Conservation (phyloP, 192 early-diverging fungal species). For the Paraglomus brasilianum region DNA sequence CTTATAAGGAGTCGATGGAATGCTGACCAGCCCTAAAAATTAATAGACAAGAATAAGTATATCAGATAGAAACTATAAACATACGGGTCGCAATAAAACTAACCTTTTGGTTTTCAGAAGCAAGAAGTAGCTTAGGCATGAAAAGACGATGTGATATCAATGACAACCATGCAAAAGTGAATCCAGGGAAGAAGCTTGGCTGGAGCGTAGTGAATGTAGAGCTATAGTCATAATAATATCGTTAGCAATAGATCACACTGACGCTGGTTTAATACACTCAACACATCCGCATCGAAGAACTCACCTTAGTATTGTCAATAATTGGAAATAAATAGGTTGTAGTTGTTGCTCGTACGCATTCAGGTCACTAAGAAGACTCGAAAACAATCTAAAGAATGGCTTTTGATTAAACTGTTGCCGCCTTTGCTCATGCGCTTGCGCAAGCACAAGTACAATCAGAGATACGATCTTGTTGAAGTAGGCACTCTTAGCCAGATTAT, state of each 20-base stretch:
- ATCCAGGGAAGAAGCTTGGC: slow-evolving; percentile 86
- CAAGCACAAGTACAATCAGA: slow-evolving; percentile 81
- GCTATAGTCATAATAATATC: slow-evolving; percentile 31
- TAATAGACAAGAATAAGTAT: slow-evolving; percentile 1
- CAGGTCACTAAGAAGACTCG: slow-evolving; percentile 80
- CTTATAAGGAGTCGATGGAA: slow-evolving; percentile 81
- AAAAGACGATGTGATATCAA: slow-evolving; percentile 91
- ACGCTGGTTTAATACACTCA: background rate
- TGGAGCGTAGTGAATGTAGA: slow-evolving; percentile 83
- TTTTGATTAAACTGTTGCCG: slow-evolving; percentile 83
- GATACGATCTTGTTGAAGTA: slow-evolving; percentile 82
- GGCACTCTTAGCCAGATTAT: slow-evolving; percentile 56
- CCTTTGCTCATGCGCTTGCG: slow-evolving; percentile 79
- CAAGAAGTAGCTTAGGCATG: slow-evolving; percentile 80
- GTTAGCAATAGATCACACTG: background rate
- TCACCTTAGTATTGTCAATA: slow-evolving; percentile 69
- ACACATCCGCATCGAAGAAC: slow-evolving; percentile 1
- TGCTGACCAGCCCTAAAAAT: slow-evolving; percentile 72
- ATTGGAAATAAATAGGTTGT: slow-evolving; percentile 69
- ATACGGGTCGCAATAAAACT: background rate
- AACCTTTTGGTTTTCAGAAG: slow-evolving; percentile 75
- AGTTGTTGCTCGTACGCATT: slow-evolving; percentile 60
- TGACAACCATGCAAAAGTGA: slow-evolving; percentile 92
- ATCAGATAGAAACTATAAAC: slow-evolving; percentile 1
- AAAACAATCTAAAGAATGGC: slow-evolving; percentile 88